Percentiles rank a stretch among this genome's conserved stretches.
These are phyloP conservation scores for Aureobasidium sp. DNA, from an alignment of 2,329 filamentous ascomycete species.

Conservation along the genomic window DNA sequence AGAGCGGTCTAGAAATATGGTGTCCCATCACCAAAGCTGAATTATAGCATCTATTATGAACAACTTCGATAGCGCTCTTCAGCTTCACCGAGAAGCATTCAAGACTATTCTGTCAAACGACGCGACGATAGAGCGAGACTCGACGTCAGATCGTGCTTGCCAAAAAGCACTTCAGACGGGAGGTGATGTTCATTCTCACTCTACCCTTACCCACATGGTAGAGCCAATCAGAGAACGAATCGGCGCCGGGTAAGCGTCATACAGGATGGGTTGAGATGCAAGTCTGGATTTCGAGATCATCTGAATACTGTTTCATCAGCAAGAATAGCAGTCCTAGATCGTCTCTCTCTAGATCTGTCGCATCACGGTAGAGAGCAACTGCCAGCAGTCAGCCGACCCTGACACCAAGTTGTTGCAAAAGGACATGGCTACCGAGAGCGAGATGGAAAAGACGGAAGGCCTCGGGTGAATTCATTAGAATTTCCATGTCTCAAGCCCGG, in stretches of 20 bases:
- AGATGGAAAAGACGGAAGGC: neutral
- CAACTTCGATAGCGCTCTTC: neutral
- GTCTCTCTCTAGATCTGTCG: neutral
- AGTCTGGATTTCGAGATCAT: neutral
- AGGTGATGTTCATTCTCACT: neutral
- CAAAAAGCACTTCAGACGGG: neutral
- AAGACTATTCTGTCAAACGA: neutral
- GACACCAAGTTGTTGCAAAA: neutral
- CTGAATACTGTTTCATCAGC: neutral
- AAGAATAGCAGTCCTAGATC: neutral
- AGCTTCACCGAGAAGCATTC: neutral
- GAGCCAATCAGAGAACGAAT: neutral
- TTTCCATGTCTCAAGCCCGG: conserved; percentile 1
- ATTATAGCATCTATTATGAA: neutral
- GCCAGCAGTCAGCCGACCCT: conserved; percentile 1
- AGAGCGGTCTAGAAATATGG: neutral
- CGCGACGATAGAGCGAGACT: neutral
- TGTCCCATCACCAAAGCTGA: neutral
- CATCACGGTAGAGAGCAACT: neutral
- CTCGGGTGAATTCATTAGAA: conserved; percentile 1
- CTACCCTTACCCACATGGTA: neutral
- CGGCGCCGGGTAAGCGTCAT: neutral
- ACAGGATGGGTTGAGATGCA: neutral
- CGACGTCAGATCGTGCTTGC: neutral
- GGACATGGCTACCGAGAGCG: neutral